Conservation (phyloP, 257 asterid species). For the Orobanche coerulescens region DNA sequence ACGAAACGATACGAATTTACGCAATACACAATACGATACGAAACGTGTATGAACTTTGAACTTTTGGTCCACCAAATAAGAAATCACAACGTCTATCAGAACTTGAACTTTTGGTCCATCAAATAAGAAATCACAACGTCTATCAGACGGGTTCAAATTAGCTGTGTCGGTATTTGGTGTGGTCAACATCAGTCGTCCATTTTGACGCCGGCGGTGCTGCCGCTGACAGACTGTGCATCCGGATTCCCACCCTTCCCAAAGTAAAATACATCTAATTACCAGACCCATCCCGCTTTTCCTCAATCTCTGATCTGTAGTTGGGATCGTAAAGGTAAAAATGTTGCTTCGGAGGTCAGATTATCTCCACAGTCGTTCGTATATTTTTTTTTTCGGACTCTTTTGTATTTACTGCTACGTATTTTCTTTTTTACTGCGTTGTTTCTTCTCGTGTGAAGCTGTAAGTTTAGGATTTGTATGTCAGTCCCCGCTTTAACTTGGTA, state of each 20-base stretch:
- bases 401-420: background rate
- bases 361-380: background rate
- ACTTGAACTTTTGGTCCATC: no score
- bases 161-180: constrained; percentile 12
- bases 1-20: no score
- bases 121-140: no score
- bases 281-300: background rate
- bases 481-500: constrained; percentile 9
- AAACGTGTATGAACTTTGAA: no score
- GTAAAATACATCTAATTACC: background rate
- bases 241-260: constrained; percentile 20
- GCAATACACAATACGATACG: no score
- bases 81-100: no score
- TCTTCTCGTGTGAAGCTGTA: background rate
- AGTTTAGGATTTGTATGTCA: background rate
- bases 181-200: constrained; percentile 19
- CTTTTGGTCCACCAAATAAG: no score
- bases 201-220: constrained; percentile 37
- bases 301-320: constrained; percentile 5
- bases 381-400: constrained; percentile 8
- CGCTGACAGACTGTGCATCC: constrained; percentile 33
- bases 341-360: constrained; percentile 18
- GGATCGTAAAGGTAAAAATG: constrained; percentile 5
- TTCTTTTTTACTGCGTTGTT: constrained; percentile 15
- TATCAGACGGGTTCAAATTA: constrained; percentile 20